These are phyloP conservation scores for Ceratobasidium sp. DNA, from an alignment of 1,284 basidiomycete species.

Conservation along the genomic window DNA sequence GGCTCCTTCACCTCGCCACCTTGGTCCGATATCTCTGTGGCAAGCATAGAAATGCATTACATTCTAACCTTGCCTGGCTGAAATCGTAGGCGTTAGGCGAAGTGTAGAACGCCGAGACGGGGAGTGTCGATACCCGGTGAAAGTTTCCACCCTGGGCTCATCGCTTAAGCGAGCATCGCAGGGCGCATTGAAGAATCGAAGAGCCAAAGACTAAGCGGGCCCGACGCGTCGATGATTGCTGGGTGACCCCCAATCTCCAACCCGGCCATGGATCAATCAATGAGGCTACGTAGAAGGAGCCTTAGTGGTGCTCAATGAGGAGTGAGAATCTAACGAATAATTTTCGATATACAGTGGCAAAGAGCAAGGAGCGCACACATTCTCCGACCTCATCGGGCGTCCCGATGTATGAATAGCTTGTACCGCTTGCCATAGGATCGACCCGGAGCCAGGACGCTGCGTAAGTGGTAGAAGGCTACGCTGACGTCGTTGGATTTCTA, in stretches of 20 bases:
- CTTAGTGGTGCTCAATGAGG: background rate
- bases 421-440: background rate
- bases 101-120: background rate
- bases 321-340: background rate
- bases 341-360: background rate
- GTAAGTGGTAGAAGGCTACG: background rate
- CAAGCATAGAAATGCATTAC: background rate
- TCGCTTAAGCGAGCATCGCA: background rate
- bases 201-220: background rate
- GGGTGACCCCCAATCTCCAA: background rate
- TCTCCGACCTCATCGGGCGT: background rate
- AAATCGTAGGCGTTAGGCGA: slow-evolving; percentile 4
- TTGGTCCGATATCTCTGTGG: background rate
- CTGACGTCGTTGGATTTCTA: background rate
- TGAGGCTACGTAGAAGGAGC: slow-evolving; percentile 1
- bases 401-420: background rate
- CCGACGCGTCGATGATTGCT: background rate
- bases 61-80: background rate
- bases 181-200: no score
- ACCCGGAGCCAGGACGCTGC: background rate
- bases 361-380: background rate
- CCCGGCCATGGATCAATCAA: no score
- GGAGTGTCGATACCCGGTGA: background rate
- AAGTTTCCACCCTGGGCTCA: background rate
- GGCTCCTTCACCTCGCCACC: no score